Evolutionary conservation across 148 eudicot species (phyloP).

Genomic region (Heliamphora exappendiculata): DNA sequence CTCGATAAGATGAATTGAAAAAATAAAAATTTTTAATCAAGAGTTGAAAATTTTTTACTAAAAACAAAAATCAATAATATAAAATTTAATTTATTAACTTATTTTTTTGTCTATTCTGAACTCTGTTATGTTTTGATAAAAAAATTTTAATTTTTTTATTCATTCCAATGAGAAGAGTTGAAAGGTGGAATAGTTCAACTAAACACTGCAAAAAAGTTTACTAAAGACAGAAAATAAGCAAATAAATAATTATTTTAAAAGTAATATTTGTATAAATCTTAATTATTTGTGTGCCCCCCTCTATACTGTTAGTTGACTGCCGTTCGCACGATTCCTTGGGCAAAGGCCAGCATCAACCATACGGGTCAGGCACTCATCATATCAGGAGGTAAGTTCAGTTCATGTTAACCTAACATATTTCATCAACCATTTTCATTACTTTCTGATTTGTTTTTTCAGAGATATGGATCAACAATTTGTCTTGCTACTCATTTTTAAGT

Average conservation of each 20-base stretch:
- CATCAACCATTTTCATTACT: background rate
- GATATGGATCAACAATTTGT: no score
- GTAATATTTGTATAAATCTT: background rate
- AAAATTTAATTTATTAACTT: no score
- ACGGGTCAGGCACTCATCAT: constrained; percentile 91
- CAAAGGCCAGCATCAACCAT: constrained; percentile 81
- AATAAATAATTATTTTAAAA: background rate
- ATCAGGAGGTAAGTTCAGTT: constrained; percentile 48
- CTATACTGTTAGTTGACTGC: constrained; percentile 41
- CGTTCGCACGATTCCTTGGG: constrained; percentile 75
- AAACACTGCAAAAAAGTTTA: background rate
- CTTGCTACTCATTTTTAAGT: no score
- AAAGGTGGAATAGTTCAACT: background rate
- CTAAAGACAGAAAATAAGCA: no score
- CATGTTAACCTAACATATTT: background rate
- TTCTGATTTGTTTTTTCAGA: background rate
- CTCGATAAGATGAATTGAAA: no score
- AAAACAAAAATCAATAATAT: no score
- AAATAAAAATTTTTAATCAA: no score
- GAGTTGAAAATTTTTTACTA: no score
- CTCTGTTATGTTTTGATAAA: background rate
- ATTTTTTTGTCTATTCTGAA: no score
- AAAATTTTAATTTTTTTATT: no score
- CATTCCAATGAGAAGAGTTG: background rate
- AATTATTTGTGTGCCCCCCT: background rate